Percentiles rank a stretch among this genome's conserved stretches.
phyloP scores from a whole-genome alignment of 257 asterid species.

The Ehretia macrophylla region DNA sequence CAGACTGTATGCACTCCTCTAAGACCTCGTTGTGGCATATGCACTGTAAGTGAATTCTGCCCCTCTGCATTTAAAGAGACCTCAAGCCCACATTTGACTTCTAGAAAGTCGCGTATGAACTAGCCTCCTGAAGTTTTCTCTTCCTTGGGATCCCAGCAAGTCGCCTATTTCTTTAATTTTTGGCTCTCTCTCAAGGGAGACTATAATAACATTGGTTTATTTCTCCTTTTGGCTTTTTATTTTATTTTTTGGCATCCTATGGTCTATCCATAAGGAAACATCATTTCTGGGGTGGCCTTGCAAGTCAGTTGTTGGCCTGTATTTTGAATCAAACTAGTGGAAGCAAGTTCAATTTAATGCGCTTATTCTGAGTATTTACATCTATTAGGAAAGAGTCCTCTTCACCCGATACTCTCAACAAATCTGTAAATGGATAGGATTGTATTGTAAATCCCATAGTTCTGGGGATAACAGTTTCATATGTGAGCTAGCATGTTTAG shows the following conservation, averaged over 20 bases:
- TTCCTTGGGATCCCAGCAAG: background rate
- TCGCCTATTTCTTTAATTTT: background rate
- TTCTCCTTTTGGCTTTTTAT: too few relatives aligned
- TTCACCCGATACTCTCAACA: too few relatives aligned
- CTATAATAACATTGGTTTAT: too few relatives aligned
- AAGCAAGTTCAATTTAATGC: background rate
- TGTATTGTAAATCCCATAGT: too few relatives aligned
- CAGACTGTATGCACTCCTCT: conserved; percentile 89
- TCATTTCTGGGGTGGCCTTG: too few relatives aligned
- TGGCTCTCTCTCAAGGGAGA: background rate
- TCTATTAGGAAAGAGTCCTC: too few relatives aligned
- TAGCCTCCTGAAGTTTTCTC: background rate
- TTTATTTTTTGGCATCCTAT: too few relatives aligned
- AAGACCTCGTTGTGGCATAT: conserved; percentile 75
- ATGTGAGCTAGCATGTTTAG: too few relatives aligned
- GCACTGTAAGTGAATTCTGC: conserved; percentile 60
- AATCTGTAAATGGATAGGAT: too few relatives aligned
- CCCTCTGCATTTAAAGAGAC: conserved; percentile 84
- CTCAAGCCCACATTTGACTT: conserved; percentile 46
- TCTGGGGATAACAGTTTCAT: too few relatives aligned
- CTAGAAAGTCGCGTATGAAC: conserved; percentile 29
- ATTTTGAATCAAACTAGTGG: background rate
- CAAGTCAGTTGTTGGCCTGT: background rate
- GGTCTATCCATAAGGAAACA: background rate
- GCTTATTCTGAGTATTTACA: too few relatives aligned